A percentile compares a stretch with the other conserved stretches of the same genome.
phyloP scores from a whole-genome alignment of 2,329 filamentous ascomycete genomes.

The Paecilomyces dactylethromorphus region DNA sequence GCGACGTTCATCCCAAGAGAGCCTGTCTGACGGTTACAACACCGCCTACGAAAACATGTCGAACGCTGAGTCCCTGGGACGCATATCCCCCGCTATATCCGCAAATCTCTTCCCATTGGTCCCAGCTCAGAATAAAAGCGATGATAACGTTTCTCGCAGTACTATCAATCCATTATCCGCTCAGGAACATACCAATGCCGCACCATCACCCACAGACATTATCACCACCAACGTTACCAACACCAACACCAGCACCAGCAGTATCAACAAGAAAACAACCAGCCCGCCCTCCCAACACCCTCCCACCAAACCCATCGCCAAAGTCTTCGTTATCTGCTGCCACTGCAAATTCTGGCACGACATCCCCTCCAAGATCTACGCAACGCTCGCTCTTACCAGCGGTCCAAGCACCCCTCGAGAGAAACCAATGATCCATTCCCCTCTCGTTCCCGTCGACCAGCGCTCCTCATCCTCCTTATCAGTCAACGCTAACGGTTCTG shows the following conservation, averaged over 20 bases:
- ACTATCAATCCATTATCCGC: neutral
- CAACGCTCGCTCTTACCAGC: conserved; percentile 25
- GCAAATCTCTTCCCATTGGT: neutral
- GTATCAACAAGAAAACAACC: neutral
- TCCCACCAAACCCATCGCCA: conserved; percentile 21
- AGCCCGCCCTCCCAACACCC: conserved; percentile 2
- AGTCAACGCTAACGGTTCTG: neutral
- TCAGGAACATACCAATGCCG: neutral
- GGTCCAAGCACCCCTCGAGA: neutral
- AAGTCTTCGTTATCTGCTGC: conserved; percentile 39
- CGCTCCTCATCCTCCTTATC: neutral
- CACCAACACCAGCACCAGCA: neutral
- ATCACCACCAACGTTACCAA: neutral
- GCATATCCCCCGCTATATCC: neutral
- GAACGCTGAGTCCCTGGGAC: neutral
- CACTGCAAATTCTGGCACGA: conserved; percentile 39
- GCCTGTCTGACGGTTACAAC: neutral
- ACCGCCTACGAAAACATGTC: neutral
- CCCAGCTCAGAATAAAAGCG: neutral
- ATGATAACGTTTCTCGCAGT: neutral
- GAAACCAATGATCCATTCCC: neutral
- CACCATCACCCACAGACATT: neutral
- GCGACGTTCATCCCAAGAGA: neutral
- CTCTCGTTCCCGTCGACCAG: neutral
- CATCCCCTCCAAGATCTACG: conserved; percentile 32